Base-by-base conservation (phyloP, 2,329 filamentous ascomycete species). In the Rhexocercosporidium sp. region DNA sequence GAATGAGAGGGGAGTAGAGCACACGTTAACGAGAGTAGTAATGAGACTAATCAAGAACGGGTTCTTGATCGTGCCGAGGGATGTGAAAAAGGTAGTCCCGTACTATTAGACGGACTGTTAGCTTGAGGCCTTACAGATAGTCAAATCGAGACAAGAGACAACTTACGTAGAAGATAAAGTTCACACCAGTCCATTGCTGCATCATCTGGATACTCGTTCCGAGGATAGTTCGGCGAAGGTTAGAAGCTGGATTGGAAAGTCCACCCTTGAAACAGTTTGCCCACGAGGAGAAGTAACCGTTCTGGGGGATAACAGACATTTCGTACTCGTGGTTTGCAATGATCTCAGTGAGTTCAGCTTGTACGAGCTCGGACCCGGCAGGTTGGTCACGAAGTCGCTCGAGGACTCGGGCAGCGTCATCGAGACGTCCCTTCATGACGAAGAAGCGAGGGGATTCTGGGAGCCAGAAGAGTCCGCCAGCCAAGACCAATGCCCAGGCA, bases 281-380 rank as follows among this genome's bases (percentile, higher is more conserved):
- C 93, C 93, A 96, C 76, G 88, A 88, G 73, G 89, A 90, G 79
- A 89, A 83, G 85, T 89, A 92, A 75, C 86, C 86, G 72, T 83
- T 83, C 71, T 84, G 80, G 70, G 90, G 90, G 66, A 91, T 89
- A 68, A 90, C 81, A 59, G 86, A 81, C 74, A 90, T 84, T 84
- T 96, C 93, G 78, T 94, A 93, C 81, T 92, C 91, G 80, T 94
- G 88, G 85, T 96, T 97, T 83, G 93, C 93, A 67, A 96, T 85
- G 72, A 97, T 92, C 82, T 96, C 93, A 44, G 90, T 86, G 56
- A 96, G 85, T 81, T 97, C 93, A 70, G 87, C 82, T 81, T 90
- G 87, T 80, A 96, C 89, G 79, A 88, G 93, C 69, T 90, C 86
- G 39, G 91, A 94, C 64, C 92, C 87, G 60, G 80, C 75, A 62